These are phyloP conservation scores for Hanseniaspora uvarum DNA, from an alignment of 1,139 yeast genomes.

Conservation along the genomic window DNA sequence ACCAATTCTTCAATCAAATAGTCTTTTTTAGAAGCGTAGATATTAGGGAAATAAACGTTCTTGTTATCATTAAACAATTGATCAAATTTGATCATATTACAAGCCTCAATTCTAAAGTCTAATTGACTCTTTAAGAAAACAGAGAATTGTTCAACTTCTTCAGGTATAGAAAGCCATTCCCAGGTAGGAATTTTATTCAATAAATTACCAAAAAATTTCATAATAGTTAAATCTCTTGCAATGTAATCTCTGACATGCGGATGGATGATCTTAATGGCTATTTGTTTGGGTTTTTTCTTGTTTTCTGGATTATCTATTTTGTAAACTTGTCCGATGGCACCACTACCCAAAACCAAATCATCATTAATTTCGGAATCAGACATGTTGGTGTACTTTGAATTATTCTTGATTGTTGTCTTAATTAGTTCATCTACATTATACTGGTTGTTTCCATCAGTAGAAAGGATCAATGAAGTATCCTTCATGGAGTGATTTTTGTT, in stretches of 20 bases:
- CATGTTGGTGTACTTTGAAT: conserved; percentile 31
- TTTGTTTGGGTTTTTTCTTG: conserved; percentile 40
- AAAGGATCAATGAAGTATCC: conserved; percentile 40
- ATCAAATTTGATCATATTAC: conserved; percentile 59
- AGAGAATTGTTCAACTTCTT: conserved; percentile 82
- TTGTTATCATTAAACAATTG: conserved; percentile 37
- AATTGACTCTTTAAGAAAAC: conserved; percentile 78
- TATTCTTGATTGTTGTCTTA: conserved; percentile 25
- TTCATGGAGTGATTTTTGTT: conserved; percentile 62
- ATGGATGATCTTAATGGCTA: conserved; percentile 86
- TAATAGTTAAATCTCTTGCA: conserved; percentile 69
- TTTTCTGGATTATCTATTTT: conserved; percentile 36
- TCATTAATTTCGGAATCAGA: conserved; percentile 45
- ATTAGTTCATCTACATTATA: not conserved
- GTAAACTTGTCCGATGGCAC: conserved; percentile 96
- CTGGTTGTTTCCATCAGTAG: not conserved
- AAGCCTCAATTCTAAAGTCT: conserved; percentile 80
- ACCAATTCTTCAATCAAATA: conserved; percentile 71
- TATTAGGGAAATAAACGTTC: conserved; percentile 68
- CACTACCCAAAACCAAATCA: conserved; percentile 76
- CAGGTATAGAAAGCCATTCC: conserved; percentile 96
- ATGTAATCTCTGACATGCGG: conserved; percentile 69
- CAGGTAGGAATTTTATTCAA: conserved; percentile 74
- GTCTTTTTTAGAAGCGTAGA: conserved; percentile 32
- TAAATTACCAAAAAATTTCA: conserved; percentile 64